Evolutionary conservation across 1,284 basidiomycete genomes (phyloP).

Genomic region (Trametes pubescens): DNA sequence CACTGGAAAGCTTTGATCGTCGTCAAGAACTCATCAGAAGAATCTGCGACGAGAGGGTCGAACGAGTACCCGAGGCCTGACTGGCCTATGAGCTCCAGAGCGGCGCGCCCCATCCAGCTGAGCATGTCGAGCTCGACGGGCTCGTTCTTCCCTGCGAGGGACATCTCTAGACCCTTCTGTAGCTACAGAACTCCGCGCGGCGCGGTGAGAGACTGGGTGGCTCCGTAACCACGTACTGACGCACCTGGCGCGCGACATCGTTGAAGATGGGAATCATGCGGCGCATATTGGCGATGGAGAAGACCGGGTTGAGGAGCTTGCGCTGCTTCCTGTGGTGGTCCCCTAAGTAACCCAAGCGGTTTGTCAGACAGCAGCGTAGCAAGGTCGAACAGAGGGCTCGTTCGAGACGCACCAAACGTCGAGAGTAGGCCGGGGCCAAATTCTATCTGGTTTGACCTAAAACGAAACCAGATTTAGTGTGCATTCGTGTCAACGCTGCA

Average conservation of each 20-base stretch:
- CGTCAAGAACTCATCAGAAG: constrained; percentile 36
- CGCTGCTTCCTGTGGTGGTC: constrained; percentile 28
- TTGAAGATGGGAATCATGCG: constrained; percentile 27
- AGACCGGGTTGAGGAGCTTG: constrained; percentile 31
- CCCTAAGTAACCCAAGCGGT: not conserved
- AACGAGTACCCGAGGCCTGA: constrained; percentile 48
- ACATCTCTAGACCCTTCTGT: constrained; percentile 26
- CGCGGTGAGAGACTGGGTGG: not conserved
- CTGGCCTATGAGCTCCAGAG: constrained; percentile 48
- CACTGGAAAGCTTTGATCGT: constrained; percentile 45
- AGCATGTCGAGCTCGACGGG: constrained; percentile 6
- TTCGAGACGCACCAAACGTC: constrained; percentile 17
- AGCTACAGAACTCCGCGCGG: constrained; percentile 20
- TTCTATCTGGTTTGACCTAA: constrained; percentile 17
- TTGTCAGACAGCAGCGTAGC: not conserved
- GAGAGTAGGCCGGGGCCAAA: constrained; percentile 27
- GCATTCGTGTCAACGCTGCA: no score
- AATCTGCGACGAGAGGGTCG: constrained; percentile 39
- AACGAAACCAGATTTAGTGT: not conserved
- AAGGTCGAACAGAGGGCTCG: not conserved
- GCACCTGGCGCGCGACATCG: constrained; percentile 21
- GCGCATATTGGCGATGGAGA: constrained; percentile 28
- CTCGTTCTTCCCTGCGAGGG: not conserved
- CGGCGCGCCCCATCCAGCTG: constrained; percentile 43
- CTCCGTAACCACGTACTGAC: not conserved